Base-by-base conservation (phyloP, 345 rosid species). In the Heritiera littoralis region DNA sequence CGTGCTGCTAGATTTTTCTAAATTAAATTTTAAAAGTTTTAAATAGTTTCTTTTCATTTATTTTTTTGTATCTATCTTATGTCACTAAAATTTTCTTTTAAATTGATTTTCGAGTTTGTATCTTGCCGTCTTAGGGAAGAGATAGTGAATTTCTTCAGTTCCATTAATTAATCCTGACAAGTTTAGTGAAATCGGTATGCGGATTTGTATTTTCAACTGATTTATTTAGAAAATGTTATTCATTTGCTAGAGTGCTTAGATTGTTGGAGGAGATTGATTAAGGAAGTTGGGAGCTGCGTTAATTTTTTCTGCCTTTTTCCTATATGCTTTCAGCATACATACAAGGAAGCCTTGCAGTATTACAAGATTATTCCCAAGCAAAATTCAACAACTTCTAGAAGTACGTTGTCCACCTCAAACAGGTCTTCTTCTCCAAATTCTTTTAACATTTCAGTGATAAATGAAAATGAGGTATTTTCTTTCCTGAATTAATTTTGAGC, bases 311-410 rank as follows among this genome's bases (percentile, higher is more conserved):
- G 20, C 49, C 45, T 66, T 43, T 35, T 58, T 75, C 65, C 28
- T 46, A 18, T 70, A 55, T 77, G 81, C 35, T 59, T 35, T 67
- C 82, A 97, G 99, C 89, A 91, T 83, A 87, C 86, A 3, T 94
- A 90, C 82, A 97, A 92, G 89, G 95, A 92, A 88, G 99, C 92
- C 3, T 81, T 92, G 88, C 97, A 94, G 71, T 94, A 87, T 84
- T 86, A 81, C 83, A 87, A 89, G 85, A 89, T 90, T 76, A 81
- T 81, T 82, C 98, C 98, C 0, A 96, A 93, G 83, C 99, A 94
- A 85, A 92, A 80, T 80, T 87, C 94, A 7, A 61, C 91, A 17
- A 80, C 85, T 79, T 74, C 93, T 30, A 86, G 98, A 81, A 90
- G 91, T 81, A 88, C 98, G 0, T 87, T 96, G 80, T 84, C 98